phyloP scores from a whole-genome alignment of 164 flowering plant genomes.

The Houttuynia cordata region DNA sequence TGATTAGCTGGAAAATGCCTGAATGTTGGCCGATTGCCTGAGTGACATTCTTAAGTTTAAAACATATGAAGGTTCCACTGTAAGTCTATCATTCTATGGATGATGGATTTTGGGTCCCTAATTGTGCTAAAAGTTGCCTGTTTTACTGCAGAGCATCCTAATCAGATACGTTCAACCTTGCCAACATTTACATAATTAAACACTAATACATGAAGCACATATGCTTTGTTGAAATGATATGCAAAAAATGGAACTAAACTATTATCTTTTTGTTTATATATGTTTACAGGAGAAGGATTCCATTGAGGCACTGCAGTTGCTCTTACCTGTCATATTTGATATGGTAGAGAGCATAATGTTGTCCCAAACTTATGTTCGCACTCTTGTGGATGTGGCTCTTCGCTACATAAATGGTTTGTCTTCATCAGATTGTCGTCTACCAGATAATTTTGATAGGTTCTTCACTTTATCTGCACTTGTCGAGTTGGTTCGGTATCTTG shows the following conservation, averaged over 20 bases:
- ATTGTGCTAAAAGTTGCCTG: no score
- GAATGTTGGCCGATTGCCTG: no score
- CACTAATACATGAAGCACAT: no score
- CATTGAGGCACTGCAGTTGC: slow-evolving; percentile 55
- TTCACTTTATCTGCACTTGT: slow-evolving; percentile 56
- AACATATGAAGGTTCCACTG: no score
- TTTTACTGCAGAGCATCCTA: no score
- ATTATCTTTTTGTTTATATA: not conserved
- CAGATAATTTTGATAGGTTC: slow-evolving; percentile 63
- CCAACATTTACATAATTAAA: no score
- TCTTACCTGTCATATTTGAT: slow-evolving; percentile 74
- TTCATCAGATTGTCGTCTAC: slow-evolving; percentile 54
- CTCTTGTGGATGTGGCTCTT: slow-evolving; percentile 63
- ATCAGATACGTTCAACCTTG: no score
- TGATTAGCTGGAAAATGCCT: no score
- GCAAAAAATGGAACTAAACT: not conserved
- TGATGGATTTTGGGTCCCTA: no score
- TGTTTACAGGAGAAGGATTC: slow-evolving; percentile 67
- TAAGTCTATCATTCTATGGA: no score
- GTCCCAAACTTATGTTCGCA: slow-evolving; percentile 76
- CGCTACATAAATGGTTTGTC: slow-evolving; percentile 60
- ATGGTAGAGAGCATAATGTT: slow-evolving; percentile 53
- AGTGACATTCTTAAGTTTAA: no score
- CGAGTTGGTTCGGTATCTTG: slow-evolving; percentile 83
- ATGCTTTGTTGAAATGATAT: no score